Evolutionary conservation across 495 filamentous ascomycete genomes (phyloP), one percentile per base, ranked within the genome.

Genomic region (Ascodesmis nigricans): DNA sequence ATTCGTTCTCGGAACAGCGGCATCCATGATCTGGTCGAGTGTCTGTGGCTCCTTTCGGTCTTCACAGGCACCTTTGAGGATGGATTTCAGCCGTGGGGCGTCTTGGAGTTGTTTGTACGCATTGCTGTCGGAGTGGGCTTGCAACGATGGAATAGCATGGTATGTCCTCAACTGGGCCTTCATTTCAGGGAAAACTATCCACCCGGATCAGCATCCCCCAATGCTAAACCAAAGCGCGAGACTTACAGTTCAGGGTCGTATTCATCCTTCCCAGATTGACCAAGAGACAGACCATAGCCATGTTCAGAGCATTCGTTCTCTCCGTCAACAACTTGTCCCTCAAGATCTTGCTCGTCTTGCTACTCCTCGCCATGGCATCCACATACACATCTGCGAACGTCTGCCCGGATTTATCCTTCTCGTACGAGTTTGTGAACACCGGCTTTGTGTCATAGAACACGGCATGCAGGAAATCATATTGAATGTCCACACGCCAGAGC

Each of bases 181-280:
- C 87, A 97, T 97, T 56, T 97, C 87, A 18, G 90, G 87, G 56
- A 97, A 97, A 60, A 97, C 84, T 95, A 51, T 10, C 24, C 20
- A 36, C 11, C 6, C 21, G 3, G 21, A 36, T 36, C 23, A 36
- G 16, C 13, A 7, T 18, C 5, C 17, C 7, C 18, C 7, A 19
- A 21, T 21, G 16, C 3, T 21, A 22, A 34, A 23, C 8, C 16
- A 23, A 10, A 23, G 23, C 10, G 11, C n/a, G 14, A 41, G 22
- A 52, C 67, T 44, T 63, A 93, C 84, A 97, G 54, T 97, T 97
- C 15, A 97, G 60, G 0, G 87, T 97, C 10, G 87, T 97, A 55
- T 97, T 97, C 90, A 97, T 97, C 39, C 87, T 66, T 27, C 87
- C 87, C 42, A 97, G 74, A 53, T 97, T 97, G 47, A 97, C 87